A percentile compares a stretch with the other conserved stretches of the same genome.
These are phyloP conservation scores for Sarocladium strictum DNA, from an alignment of 2,329 filamentous ascomycete species.

Conservation along the genomic window DNA sequence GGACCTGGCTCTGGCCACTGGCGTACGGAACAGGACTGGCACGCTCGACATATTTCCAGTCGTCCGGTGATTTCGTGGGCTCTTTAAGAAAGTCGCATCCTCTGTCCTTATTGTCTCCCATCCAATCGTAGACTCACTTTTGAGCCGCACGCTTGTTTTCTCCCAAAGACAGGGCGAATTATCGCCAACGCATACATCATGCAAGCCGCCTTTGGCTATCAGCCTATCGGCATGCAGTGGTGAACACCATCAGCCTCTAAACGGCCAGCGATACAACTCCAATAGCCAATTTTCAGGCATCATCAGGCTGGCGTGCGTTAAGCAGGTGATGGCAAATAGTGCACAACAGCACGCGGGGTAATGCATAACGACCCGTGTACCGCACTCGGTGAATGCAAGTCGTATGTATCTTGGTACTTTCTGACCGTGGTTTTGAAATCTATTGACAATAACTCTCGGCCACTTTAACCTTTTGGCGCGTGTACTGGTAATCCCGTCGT, in stretches of 20 bases:
- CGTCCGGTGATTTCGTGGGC: not conserved
- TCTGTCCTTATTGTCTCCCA: not conserved
- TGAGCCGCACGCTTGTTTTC: conserved; percentile 18
- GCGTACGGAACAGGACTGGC: not conserved
- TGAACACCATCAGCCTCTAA: conserved; percentile 12
- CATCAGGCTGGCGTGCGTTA: conserved; percentile 19
- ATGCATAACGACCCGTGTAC: conserved; percentile 8
- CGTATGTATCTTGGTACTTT: too few relatives aligned
- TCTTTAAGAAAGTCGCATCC: not conserved
- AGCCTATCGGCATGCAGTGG: conserved; percentile 13
- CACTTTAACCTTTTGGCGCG: too few relatives aligned
- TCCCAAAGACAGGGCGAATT: conserved; percentile 14
- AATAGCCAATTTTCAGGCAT: not conserved
- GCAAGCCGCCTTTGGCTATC: conserved; percentile 14
- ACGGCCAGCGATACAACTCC: conserved; percentile 11
- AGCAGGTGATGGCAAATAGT: conserved; percentile 4
- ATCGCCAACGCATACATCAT: conserved; percentile 21
- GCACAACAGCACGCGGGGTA: conserved; percentile 21
- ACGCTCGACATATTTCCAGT: not conserved
- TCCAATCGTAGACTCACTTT: not conserved
- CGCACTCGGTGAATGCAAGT: too few relatives aligned
- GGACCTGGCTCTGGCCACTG: not conserved
- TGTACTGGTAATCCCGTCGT: too few relatives aligned
- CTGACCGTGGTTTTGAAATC: too few relatives aligned
- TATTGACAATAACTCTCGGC: too few relatives aligned